Evolutionary conservation across 2,329 filamentous ascomycete genomes (phyloP).

Genomic region (Fusarium agapanthi): DNA sequence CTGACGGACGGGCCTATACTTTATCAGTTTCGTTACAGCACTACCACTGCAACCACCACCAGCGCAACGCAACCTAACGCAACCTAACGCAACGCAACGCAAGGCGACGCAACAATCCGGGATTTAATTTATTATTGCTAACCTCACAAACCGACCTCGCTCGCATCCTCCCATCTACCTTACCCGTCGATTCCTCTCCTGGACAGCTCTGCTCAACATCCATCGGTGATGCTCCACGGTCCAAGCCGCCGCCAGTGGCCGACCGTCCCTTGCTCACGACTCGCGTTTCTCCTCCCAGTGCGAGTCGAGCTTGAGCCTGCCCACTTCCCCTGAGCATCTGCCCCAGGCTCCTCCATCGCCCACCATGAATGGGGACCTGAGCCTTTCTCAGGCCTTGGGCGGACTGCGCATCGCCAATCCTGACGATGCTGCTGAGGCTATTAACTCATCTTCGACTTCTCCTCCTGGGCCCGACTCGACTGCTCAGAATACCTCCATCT

Average conservation of each 20-base stretch:
- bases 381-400: constrained; percentile 89
- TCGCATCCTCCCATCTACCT: neutral
- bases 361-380: constrained; percentile 90
- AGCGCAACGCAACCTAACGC: neutral
- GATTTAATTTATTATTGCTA: constrained; percentile 31
- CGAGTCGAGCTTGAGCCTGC: constrained; percentile 32
- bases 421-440: constrained; percentile 70
- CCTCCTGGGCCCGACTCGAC: constrained; percentile 32
- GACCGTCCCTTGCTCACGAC: constrained; percentile 39
- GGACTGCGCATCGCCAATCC: constrained; percentile 97
- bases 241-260: constrained; percentile 37
- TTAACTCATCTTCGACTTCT: constrained; percentile 37
- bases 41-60: neutral
- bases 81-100: neutral
- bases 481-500: constrained; percentile 19
- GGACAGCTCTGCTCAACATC: constrained; percentile 32
- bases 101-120: constrained; percentile 4
- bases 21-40: constrained; percentile 11
- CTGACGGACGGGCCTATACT: constrained; percentile 2
- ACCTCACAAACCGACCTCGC: constrained; percentile 16
- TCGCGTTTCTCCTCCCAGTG: constrained; percentile 32
- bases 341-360: constrained; percentile 37
- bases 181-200: constrained; percentile 6
- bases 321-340: constrained; percentile 39
- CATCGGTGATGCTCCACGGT: constrained; percentile 42